Evolutionary conservation across 257 asterid species (phyloP).

Genomic region (Solanum ossicruentum): DNA sequence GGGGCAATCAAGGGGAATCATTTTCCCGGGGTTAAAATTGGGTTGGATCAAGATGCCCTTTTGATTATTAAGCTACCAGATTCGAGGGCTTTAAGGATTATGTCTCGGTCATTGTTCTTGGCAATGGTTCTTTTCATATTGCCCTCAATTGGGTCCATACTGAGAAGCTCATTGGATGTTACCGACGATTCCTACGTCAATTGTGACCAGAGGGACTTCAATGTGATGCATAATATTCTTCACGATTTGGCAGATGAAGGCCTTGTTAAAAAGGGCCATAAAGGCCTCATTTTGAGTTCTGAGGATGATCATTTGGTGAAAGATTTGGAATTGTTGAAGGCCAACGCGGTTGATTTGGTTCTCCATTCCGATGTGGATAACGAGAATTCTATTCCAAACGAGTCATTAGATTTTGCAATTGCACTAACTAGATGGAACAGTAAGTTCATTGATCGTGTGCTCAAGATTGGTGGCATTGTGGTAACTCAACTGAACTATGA

Average conservation of each 20-base stretch:
- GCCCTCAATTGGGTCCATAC: constrained; percentile 24
- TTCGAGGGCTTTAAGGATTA: constrained; percentile 36
- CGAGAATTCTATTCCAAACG: constrained; percentile 10
- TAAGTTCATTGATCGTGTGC: constrained; percentile 16
- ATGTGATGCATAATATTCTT: constrained; percentile 28
- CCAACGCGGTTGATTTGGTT: constrained; percentile 28
- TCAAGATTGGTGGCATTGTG: constrained; percentile 43
- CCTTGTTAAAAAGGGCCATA: constrained; percentile 47
- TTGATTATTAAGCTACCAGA: constrained; percentile 45
- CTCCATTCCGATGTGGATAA: constrained; percentile 12
- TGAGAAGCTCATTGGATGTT: constrained; percentile 12
- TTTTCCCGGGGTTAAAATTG: constrained; percentile 9
- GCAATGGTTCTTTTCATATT: constrained; percentile 31
- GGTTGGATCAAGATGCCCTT: constrained; percentile 23
- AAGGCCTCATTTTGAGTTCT: constrained; percentile 35
- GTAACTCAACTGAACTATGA: constrained; percentile 34
- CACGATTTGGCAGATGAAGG: constrained; percentile 69
- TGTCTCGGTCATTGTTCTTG: constrained; percentile 48
- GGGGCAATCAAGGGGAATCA: constrained; percentile 1
- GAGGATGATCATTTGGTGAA: constrained; percentile 2
- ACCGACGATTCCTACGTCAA: background rate
- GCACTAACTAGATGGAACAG: constrained; percentile 13
- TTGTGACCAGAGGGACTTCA: constrained; percentile 5
- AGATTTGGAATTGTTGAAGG: constrained; percentile 23
- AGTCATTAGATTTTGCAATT: constrained; percentile 45